phyloP scores from a whole-genome alignment of 805 yeast genomes.

The Candida fluviatilis region DNA sequence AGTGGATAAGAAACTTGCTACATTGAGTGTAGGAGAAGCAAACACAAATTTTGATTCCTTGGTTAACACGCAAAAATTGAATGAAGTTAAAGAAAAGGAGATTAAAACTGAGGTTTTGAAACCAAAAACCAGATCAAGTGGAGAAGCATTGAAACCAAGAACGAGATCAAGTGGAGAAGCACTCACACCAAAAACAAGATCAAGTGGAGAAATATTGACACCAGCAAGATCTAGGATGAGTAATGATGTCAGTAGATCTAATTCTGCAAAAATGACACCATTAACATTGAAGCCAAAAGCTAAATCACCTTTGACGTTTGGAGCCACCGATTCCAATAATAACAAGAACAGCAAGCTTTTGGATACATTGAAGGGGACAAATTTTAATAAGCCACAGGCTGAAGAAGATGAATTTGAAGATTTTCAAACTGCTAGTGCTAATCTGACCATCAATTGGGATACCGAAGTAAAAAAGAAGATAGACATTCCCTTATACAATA shows the following conservation, averaged over 20 bases:
- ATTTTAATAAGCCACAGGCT: conserved; percentile 3
- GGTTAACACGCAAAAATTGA: conserved; percentile 24
- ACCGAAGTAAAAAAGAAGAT: conserved; percentile 6
- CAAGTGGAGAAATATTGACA: not conserved
- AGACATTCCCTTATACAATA: conserved; percentile 1
- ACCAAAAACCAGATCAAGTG: conserved; percentile 11
- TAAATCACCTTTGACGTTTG: conserved; percentile 15
- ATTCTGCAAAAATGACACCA: conserved; percentile 7
- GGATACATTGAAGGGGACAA: conserved; percentile 21
- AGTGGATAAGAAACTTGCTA: conserved; percentile 15
- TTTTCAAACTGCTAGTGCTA: conserved; percentile 16
- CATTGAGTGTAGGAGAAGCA: conserved; percentile 9
- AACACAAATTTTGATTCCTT: conserved; percentile 24
- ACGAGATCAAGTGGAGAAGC: conserved; percentile 9
- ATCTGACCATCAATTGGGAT: conserved; percentile 13
- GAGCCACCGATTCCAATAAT: conserved; percentile 16
- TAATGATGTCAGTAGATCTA: not conserved
- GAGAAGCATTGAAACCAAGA: conserved; percentile 18
- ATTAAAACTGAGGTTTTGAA: conserved; percentile 17
- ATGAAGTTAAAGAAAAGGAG: conserved; percentile 18
- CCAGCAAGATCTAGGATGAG: not conserved
- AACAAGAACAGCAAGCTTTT: conserved; percentile 15
- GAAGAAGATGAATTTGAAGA: conserved; percentile 26
- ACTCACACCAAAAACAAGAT: conserved; percentile 16
- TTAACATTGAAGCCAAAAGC: conserved; percentile 6